Evolutionary conservation across 2,329 filamentous ascomycete species (phyloP), one percentile per base, ranked within the genome.

Genomic region (Botryotinia globosa): DNA sequence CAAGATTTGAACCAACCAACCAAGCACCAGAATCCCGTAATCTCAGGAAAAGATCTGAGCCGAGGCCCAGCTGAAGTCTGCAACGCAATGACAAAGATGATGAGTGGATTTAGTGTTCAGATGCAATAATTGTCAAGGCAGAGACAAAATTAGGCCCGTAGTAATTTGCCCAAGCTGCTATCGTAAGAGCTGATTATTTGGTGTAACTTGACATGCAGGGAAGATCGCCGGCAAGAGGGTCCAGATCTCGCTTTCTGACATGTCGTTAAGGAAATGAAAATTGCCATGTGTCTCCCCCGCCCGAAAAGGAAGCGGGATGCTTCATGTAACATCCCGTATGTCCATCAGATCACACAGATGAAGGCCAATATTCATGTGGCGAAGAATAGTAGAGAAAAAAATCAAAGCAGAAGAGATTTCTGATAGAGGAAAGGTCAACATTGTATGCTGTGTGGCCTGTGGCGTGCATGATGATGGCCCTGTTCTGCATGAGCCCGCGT

Each of bases 161-260:
- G 34, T 56, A 32, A 56, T 64, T 42, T 71, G 61, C 58, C 48
- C 37, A 48, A 66, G 61, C n/a, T 51, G 34, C 62, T 29, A 67
- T 71, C 22, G 48, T 66, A 44, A 71, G 44, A 71, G 42, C n/a
- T 65, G 44, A 51, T 56, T 58, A 29, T 22, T 54, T 58, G 45
- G 69, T 71, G 69, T 71, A 71, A 71, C 69, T 22, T 42, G 32
- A 66, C 37, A 66, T 71, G 69, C 61, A 71, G 37, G 44, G 69
- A 42, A 71, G 61, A 71, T 71, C 48, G 37, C 25, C 45, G 58
- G 58, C 45, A 65, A 32, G 56, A 65, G 20, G 22, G 45, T 71
- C 45, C 32, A 71, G 68, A 71, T 71, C 68, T 71, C 58, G 68
- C n/a, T n/a, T 67, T 71, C n/a, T 54, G 69, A 70, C 42, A 63